Base-by-base conservation (phyloP, 768 basidiomycete genomes). In the Suillus spraguei region DNA sequence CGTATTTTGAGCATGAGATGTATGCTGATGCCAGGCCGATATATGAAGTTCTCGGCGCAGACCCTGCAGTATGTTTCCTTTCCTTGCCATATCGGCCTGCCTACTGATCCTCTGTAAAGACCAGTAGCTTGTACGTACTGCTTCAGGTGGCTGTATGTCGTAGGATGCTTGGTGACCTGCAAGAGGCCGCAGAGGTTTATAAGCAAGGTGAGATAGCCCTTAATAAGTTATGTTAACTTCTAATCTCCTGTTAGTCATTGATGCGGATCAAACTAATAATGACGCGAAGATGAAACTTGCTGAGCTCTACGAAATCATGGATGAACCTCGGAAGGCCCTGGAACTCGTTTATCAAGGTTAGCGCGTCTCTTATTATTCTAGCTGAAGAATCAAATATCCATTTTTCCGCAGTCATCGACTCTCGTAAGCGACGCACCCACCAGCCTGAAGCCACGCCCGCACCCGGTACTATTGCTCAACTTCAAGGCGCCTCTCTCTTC, bases 231-330 rank as follows among this genome's bases (percentile, higher is more conserved):
- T 35, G 59, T n/a, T 41, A 58, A 56, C 38, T 35, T 9, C 13
- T 22, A 14, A 44, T 60, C 7, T 11, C 28, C 54, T 7, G 35
- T 36, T 67, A 97, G 95, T 96, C 36, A 80, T 90, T 20, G 79
- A 83, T 4, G 85, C 85, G 1, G 91, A 95, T 71, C 89, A 93
- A 0, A 81, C 82, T 0, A 85, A 93, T 67, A 86, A 87, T 68
- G 92, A 95, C 35, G 90, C 89, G 33, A 95, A 94, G 60, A 88
- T 96, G 84, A 91, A 92, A 65, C 82, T 98, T 0, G 97, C 96
- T 0, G 92, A 92, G 66, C 86, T 95, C 16, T 93, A 94, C 66
- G 97, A 99, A 74, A 87, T 92, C 13, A 77, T 90, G 66, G 87
- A 90, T 50, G 86, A 95, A 66, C 87, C 91, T 1, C 80, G 87